A percentile compares a stretch with the other conserved stretches of the same genome.
These are phyloP conservation scores for Hansfordia pulvinata DNA, from an alignment of 2,329 filamentous ascomycete genomes.

Conservation along the genomic window DNA sequence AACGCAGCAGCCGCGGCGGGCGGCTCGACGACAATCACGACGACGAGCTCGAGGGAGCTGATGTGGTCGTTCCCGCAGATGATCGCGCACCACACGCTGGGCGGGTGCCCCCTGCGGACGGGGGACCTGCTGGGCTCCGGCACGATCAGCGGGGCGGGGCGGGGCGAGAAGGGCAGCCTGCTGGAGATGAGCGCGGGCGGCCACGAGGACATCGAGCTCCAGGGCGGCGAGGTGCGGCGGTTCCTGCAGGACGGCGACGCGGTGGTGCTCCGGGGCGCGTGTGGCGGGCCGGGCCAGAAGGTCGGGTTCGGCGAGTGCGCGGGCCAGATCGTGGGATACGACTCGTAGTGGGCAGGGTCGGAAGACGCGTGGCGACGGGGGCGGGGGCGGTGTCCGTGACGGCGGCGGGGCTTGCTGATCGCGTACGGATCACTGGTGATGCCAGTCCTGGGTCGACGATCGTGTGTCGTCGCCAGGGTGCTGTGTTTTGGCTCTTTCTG, in stretches of 20 bases:
- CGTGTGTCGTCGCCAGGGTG: too few relatives aligned
- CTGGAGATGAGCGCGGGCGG: slow-evolving; percentile 31
- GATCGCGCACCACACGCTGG: slow-evolving; percentile 66
- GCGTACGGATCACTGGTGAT: too few relatives aligned
- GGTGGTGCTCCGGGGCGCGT: slow-evolving; percentile 23
- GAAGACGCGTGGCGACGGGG: too few relatives aligned
- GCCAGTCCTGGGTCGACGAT: too few relatives aligned
- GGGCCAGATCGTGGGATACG: too few relatives aligned
- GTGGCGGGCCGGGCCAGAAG: slow-evolving; percentile 16
- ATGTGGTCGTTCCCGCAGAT: slow-evolving; percentile 79
- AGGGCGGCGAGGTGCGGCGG: slow-evolving; percentile 23
- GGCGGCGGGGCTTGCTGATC: too few relatives aligned
- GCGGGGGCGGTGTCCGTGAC: too few relatives aligned
- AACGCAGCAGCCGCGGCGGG: slow-evolving; percentile 25
- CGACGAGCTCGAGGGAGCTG: slow-evolving; percentile 50
- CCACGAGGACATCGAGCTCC: slow-evolving; percentile 25
- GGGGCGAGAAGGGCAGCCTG: slow-evolving; percentile 25
- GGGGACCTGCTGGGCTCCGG: slow-evolving; percentile 69
- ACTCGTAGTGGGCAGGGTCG: too few relatives aligned
- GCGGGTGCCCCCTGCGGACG: slow-evolving; percentile 59
- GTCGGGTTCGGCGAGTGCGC: slow-evolving; percentile 31
- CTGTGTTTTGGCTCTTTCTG: too few relatives aligned
- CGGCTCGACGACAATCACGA: slow-evolving; percentile 42
- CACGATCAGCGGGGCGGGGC: slow-evolving; percentile 45
- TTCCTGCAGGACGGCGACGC: slow-evolving; percentile 33